Evolutionary conservation across 306 rosid species (phyloP).

Genomic region (Castanospermum australe): DNA sequence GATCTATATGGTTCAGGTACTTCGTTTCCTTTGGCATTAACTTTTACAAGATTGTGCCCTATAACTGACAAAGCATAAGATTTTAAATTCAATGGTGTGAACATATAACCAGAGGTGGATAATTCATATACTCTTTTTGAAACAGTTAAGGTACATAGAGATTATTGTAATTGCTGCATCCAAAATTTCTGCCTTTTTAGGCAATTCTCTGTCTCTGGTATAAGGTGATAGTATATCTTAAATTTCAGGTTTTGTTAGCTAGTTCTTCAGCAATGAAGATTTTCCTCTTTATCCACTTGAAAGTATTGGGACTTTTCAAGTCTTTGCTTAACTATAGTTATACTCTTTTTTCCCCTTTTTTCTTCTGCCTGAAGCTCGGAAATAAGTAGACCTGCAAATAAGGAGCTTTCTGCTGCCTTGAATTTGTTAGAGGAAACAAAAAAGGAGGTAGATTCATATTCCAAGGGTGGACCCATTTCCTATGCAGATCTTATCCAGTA

Average conservation of each 20-base stretch:
- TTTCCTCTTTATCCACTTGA: neutral
- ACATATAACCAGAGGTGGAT: neutral
- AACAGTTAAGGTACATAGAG: neutral
- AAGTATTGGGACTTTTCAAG: slow-evolving; percentile 4
- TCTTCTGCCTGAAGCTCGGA: slow-evolving; percentile 78
- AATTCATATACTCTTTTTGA: neutral
- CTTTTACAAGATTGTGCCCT: neutral
- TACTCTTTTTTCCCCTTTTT: slow-evolving; percentile 5
- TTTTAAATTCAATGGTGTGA: slow-evolving; percentile 12
- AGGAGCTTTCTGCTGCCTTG: slow-evolving; percentile 69
- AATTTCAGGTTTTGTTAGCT: neutral
- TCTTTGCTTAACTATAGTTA: neutral
- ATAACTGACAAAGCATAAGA: neutral
- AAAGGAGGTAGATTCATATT: slow-evolving; percentile 83
- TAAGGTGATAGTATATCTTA: neutral
- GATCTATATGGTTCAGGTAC: slow-evolving; percentile 91
- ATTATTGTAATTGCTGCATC: neutral
- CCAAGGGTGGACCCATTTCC: slow-evolving; percentile 91
- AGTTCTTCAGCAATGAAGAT: neutral
- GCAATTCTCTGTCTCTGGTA: neutral
- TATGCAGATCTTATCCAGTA: slow-evolving; percentile 82
- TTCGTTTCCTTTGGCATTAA: slow-evolving; percentile 18
- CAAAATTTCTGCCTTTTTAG: neutral
- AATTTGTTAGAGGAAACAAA: slow-evolving; percentile 78
- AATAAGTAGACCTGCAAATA: slow-evolving; percentile 90